Conservation (phyloP, 2,329 filamentous ascomycete genomes). For the Stachybotrys chartarum region DNA sequence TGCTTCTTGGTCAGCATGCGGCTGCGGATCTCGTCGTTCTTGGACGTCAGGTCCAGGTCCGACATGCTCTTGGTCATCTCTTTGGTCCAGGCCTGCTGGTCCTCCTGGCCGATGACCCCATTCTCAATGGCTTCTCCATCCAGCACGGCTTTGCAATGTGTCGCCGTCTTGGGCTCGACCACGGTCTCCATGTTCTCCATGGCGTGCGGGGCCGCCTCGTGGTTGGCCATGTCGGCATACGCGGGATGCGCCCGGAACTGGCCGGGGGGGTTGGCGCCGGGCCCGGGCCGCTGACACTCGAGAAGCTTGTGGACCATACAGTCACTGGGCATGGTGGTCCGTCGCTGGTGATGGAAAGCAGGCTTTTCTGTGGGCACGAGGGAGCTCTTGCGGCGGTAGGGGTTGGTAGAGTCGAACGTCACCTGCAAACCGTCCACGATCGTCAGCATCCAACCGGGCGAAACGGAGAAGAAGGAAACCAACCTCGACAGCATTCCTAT, state of each 20-base stretch:
- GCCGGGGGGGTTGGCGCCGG: conserved; percentile 17
- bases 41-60: conserved; percentile 27
- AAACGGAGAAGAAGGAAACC: not conserved
- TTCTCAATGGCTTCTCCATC: conserved; percentile 33
- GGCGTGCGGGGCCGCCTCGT: conserved; percentile 7
- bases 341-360: conserved; percentile 1
- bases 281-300: conserved; percentile 42
- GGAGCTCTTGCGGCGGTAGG: conserved; percentile 60
- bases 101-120: conserved; percentile 42
- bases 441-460: not conserved
- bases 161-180: conserved; percentile 12
- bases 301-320: conserved; percentile 61
- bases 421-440: conserved; percentile 33
- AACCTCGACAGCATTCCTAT: conserved; percentile 42
- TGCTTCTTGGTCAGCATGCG: conserved; percentile 92
- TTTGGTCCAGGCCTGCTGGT: conserved; percentile 49
- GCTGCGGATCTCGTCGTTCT: conserved; percentile 36
- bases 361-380: conserved; percentile 44
- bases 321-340: conserved; percentile 34
- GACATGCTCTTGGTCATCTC: conserved; percentile 37
- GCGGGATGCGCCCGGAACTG: conserved; percentile 18
- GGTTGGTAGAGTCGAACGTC: conserved; percentile 53
- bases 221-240: conserved; percentile 4
- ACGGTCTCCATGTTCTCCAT: conserved; percentile 9
- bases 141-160: conserved; percentile 22